A percentile compares a stretch with the other conserved stretches of the same genome.
phyloP scores from a whole-genome alignment of 1,139 yeast species.

The Pichiaceae sp. region DNA sequence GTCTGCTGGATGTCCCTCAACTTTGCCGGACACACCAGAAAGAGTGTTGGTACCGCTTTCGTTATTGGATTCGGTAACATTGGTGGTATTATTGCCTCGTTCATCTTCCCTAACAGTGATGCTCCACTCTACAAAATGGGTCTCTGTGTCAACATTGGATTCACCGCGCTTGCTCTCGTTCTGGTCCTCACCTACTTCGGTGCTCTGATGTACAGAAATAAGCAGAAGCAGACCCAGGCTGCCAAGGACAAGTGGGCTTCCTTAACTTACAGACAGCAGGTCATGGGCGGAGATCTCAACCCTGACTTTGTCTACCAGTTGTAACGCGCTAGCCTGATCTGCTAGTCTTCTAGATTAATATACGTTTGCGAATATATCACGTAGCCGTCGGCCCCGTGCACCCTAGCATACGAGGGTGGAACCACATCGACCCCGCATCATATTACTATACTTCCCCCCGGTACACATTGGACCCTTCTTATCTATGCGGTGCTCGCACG shows the following conservation, averaged over 20 bases:
- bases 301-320: slow-evolving; percentile 40
- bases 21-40: slow-evolving; percentile 62
- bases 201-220: slow-evolving; percentile 33
- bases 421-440: too few species aligned
- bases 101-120: slow-evolving; percentile 46
- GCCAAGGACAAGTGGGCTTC: slow-evolving; percentile 36
- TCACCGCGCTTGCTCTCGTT: slow-evolving; percentile 45
- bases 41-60: slow-evolving; percentile 67
- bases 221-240: slow-evolving; percentile 29
- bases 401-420: too few species aligned
- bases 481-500: too few species aligned
- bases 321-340: too few species aligned
- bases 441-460: too few species aligned
- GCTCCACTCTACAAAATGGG: slow-evolving; percentile 57
- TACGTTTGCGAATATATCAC: too few species aligned
- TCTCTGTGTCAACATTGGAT: slow-evolving; percentile 39
- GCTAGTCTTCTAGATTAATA: too few species aligned
- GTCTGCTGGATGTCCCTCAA: slow-evolving; percentile 69
- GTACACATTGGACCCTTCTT: too few species aligned
- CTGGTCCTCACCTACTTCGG: slow-evolving; percentile 36
- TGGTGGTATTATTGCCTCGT: slow-evolving; percentile 73
- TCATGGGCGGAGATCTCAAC: slow-evolving; percentile 54
- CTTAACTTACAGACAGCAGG: slow-evolving; percentile 37
- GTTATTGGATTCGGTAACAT: slow-evolving; percentile 78
- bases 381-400: too few species aligned